A percentile compares a stretch with the other conserved stretches of the same genome.
phyloP scores from a whole-genome alignment of 257 asterid species.

The Nicotiana noctiflora region DNA sequence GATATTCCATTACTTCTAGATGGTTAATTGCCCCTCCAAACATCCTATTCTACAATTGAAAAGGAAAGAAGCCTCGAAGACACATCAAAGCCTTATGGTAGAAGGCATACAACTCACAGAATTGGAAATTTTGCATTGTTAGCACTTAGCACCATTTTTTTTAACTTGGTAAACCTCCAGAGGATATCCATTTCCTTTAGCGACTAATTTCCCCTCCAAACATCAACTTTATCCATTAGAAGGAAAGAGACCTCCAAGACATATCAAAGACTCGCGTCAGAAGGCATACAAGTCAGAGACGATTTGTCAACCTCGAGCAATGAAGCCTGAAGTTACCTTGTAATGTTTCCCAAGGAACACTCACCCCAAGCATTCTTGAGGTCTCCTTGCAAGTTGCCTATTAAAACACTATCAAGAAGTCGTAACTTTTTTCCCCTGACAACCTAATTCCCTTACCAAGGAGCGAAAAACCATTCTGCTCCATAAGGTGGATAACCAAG shows the following conservation, averaged over 20 bases:
- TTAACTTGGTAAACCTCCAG: background rate
- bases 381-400: background rate
- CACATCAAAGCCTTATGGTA: background rate
- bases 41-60: background rate
- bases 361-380: background rate
- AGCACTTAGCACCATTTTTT: background rate
- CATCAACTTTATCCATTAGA: background rate
- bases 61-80: background rate
- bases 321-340: background rate
- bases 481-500: background rate
- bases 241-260: background rate
- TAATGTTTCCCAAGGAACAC: background rate
- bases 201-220: background rate
- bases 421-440: background rate
- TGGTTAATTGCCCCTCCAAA: background rate
- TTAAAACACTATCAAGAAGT: background rate
- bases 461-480: background rate
- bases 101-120: background rate
- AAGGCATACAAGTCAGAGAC: slow-evolving; percentile 5
- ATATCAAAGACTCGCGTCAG: background rate
- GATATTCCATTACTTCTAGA: background rate
- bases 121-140: background rate
- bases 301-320: background rate
- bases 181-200: background rate
- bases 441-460: background rate